Conservation (phyloP, 768 basidiomycete genomes). For the Amanita exitialis region DNA sequence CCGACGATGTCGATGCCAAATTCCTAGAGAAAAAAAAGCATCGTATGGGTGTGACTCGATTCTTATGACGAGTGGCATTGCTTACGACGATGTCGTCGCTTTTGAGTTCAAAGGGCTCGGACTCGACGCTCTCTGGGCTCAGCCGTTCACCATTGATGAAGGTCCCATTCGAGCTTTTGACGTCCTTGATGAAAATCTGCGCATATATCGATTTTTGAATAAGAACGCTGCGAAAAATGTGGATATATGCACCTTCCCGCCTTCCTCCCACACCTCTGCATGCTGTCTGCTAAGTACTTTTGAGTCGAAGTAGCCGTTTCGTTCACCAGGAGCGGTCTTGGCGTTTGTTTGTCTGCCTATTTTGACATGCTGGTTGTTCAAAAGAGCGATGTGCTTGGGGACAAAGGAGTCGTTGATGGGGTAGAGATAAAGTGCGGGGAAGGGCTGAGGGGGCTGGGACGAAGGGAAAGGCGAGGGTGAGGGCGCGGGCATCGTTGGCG, state of each 20-base stretch:
- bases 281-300: conserved; percentile 91
- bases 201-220: conserved; percentile 9
- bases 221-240: neutral
- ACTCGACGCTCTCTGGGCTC: conserved; percentile 81
- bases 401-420: conserved; percentile 92
- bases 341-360: conserved; percentile 95
- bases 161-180: conserved; percentile 96
- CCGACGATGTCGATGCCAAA: conserved; percentile 99
- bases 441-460: conserved; percentile 15
- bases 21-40: conserved; percentile 45
- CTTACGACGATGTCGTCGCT: conserved; percentile 92
- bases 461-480: conserved; percentile 13
- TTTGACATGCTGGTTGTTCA: conserved; percentile 60
- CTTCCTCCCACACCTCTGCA: conserved; percentile 97
- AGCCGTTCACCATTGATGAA: conserved; percentile 96
- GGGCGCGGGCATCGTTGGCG: conserved; percentile 17
- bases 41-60: neutral
- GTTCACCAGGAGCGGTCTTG: conserved; percentile 86
- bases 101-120: conserved; percentile 89
- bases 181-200: conserved; percentile 96
- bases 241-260: conserved; percentile 55
- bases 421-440: conserved; percentile 60
- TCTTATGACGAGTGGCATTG: conserved; percentile 7
- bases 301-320: conserved; percentile 95
- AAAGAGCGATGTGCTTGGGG: conserved; percentile 88